Evolutionary conservation across 1,139 yeast species (phyloP).

Genomic region (Debaryomycetaceae sp.): DNA sequence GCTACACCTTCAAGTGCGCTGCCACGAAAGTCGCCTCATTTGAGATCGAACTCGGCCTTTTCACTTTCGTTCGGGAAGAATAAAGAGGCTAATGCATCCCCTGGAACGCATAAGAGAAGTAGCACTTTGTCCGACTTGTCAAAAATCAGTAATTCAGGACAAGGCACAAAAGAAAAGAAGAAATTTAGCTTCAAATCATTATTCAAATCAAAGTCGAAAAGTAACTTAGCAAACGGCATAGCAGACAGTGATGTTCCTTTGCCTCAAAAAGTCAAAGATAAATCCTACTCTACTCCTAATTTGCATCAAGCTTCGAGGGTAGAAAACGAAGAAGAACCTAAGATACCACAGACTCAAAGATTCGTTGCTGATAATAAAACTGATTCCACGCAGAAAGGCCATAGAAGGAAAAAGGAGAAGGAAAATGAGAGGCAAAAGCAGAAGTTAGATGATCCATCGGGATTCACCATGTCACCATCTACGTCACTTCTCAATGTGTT

Average conservation of each 20-base stretch:
- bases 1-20: neutral
- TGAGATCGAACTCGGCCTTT: constrained; percentile 29
- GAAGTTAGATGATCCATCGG: neutral
- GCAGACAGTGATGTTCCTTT: constrained; percentile 9
- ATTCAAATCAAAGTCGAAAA: constrained; percentile 34
- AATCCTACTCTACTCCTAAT: constrained; percentile 31
- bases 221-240: constrained; percentile 19
- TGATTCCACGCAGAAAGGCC: neutral
- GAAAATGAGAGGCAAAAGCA: constrained; percentile 5
- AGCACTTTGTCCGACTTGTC: constrained; percentile 20
- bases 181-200: constrained; percentile 40
- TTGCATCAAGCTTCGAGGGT: constrained; percentile 7
- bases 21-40: constrained; percentile 18
- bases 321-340: constrained; percentile 2
- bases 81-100: constrained; percentile 7
- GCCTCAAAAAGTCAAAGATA: constrained; percentile 19
- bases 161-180: constrained; percentile 20
- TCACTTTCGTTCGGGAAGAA: constrained; percentile 14
- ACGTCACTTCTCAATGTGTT: constrained; percentile 18
- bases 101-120: constrained; percentile 5
- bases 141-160: constrained; percentile 8
- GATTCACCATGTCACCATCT: constrained; percentile 1
- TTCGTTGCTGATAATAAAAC: neutral
- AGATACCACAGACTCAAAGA: neutral
- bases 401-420: constrained; percentile 2